phyloP scores from a whole-genome alignment of 306 rosid species.

The Rosa persica region DNA sequence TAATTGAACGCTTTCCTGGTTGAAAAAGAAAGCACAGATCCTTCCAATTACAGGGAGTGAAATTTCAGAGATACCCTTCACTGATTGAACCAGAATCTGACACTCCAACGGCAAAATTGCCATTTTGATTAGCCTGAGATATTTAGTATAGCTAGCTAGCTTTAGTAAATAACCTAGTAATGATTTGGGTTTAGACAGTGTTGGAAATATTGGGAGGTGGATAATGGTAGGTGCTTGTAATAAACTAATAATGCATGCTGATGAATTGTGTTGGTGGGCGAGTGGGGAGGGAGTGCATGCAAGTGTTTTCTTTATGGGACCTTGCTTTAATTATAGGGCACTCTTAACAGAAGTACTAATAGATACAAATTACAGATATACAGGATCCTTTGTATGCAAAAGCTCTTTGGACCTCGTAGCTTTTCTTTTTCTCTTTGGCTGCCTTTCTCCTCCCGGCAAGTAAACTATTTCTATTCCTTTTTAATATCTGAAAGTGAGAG shows the following conservation, averaged over 20 bases:
- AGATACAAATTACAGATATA: background rate
- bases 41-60: background rate
- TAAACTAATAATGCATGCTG: conserved; percentile 30
- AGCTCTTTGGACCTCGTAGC: background rate
- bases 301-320: background rate
- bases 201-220: conserved; percentile 15
- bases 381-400: background rate
- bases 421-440: conserved; percentile 23
- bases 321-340: conserved; percentile 34
- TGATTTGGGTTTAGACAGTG: conserved; percentile 21
- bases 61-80: conserved; percentile 9
- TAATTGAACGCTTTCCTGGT: background rate
- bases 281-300: conserved; percentile 30
- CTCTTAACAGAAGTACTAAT: background rate
- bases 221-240: conserved; percentile 28
- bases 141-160: background rate
- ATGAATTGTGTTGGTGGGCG: conserved; percentile 21
- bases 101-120: background rate
- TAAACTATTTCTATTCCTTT: conserved; percentile 24
- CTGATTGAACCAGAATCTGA: background rate
- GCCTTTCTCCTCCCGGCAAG: conserved; percentile 46
- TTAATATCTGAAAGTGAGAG: conserved; percentile 27
- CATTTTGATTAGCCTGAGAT: background rate
- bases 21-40: background rate
- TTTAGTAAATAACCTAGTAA: background rate